Conservation (phyloP, 164 flowering plant species). For the Berberis thunbergii region DNA sequence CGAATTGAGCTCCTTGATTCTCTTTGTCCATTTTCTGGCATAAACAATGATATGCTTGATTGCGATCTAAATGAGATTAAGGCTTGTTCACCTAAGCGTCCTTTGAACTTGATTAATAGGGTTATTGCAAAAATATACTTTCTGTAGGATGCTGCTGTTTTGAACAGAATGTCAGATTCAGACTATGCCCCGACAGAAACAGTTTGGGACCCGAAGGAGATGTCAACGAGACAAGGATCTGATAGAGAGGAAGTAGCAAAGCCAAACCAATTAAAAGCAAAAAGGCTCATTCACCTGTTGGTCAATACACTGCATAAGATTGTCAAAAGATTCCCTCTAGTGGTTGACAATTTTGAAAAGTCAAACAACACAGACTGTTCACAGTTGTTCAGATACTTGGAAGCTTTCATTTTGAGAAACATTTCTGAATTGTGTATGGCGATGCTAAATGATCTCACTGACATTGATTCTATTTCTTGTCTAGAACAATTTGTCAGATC, state of each 20-base stretch:
- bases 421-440: constrained; percentile 33
- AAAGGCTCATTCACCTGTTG: constrained; percentile 32
- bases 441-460: constrained; percentile 31
- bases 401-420: constrained; percentile 45
- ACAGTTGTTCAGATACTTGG: constrained; percentile 43
- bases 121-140: constrained; percentile 49
- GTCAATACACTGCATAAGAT: constrained; percentile 45
- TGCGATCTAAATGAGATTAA: constrained; percentile 32
- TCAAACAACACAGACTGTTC: constrained; percentile 12
- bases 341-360: constrained; percentile 15
- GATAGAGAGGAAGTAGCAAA: constrained; percentile 18
- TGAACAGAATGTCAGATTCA: constrained; percentile 20
- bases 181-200: constrained; percentile 17
- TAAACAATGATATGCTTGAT: constrained; percentile 34
- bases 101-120: constrained; percentile 36
- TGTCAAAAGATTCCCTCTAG: constrained; percentile 36
- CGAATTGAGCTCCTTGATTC: constrained; percentile 49
- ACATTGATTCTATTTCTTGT: constrained; percentile 43
- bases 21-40: constrained; percentile 25
- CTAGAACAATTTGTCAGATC: constrained; percentile 45
- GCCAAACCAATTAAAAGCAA: constrained; percentile 2
- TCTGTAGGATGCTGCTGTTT: constrained; percentile 50
- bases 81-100: constrained; percentile 27
- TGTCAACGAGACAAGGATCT: constrained; percentile 11
- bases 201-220: constrained; percentile 14